These are phyloP conservation scores for Blastocystis sp. DNA, from an alignment of 352 stramenopile species.

Conservation along the genomic window DNA sequence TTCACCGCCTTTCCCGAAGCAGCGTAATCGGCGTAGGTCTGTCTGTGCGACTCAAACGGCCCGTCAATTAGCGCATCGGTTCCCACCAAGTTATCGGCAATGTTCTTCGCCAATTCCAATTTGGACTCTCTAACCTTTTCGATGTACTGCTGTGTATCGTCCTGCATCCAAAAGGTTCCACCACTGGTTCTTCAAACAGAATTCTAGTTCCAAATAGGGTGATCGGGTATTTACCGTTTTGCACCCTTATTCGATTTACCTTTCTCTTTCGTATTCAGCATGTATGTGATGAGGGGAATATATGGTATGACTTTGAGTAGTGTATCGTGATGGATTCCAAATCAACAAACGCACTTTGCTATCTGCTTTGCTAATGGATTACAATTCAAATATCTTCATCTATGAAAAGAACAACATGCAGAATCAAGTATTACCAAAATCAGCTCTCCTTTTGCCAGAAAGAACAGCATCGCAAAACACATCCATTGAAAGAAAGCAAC, in stretches of 20 bases:
- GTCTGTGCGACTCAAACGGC: conserved; percentile 77
- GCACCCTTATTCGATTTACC: too few relatives aligned
- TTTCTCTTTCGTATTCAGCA: too few relatives aligned
- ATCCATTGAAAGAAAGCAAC: not conserved
- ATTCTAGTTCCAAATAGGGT: not conserved
- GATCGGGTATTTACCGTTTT: not conserved
- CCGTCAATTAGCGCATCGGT: conserved; percentile 68
- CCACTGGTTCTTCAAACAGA: not conserved
- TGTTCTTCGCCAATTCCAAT: conserved; percentile 69
- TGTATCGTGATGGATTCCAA: too few relatives aligned
- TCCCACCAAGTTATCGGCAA: conserved; percentile 67
- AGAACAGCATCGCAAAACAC: conserved; percentile 1
- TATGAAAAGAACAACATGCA: not conserved
- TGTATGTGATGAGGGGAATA: too few relatives aligned
- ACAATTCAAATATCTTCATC: not conserved
- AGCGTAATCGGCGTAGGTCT: conserved; percentile 91
- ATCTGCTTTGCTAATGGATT: not conserved
- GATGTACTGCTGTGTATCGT: conserved; percentile 35
- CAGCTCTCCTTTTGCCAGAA: not conserved
- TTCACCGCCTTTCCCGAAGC: conserved; percentile 82
- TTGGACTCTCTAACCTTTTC: conserved; percentile 48
- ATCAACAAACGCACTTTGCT: not conserved
- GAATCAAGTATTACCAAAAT: not conserved
- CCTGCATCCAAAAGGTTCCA: not conserved
- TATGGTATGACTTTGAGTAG: too few relatives aligned